Evolutionary conservation across 208 protist species (phyloP).

Genomic region (Phytomonas sp.): DNA sequence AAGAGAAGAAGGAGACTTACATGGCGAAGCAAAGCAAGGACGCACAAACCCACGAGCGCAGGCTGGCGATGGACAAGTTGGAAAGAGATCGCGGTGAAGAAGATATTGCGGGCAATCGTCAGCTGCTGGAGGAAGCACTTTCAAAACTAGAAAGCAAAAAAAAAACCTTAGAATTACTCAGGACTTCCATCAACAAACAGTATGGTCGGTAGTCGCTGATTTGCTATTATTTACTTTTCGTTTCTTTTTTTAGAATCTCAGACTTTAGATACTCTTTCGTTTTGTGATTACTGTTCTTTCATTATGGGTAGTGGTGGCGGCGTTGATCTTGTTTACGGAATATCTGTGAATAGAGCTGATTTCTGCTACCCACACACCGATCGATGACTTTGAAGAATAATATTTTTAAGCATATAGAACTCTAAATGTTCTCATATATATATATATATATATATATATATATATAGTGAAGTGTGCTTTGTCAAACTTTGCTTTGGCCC

Average conservation of each 20-base stretch:
- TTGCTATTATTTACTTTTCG: slow-evolving; percentile 11
- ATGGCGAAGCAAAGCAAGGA: slow-evolving; percentile 28
- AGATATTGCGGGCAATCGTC: slow-evolving; percentile 39
- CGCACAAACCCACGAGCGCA: slow-evolving; percentile 38
- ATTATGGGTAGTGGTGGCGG: neutral
- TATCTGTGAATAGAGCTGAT: neutral
- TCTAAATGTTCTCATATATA: neutral
- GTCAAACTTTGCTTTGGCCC: neutral
- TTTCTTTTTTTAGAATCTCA: slow-evolving; percentile 11
- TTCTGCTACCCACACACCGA: neutral
- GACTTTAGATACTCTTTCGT: neutral
- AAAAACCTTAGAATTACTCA: slow-evolving; percentile 32
- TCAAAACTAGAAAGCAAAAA: slow-evolving; percentile 31
- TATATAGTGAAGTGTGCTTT: neutral
- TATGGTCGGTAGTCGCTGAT: slow-evolving; percentile 22
- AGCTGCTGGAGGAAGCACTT: slow-evolving; percentile 29
- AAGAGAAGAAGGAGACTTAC: slow-evolving; percentile 54
- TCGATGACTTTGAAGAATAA: neutral
- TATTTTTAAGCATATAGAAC: neutral
- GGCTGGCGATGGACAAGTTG: slow-evolving; percentile 26
- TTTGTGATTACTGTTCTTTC: neutral
- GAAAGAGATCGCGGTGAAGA: slow-evolving; percentile 35
- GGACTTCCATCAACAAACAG: slow-evolving; percentile 51
- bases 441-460: neutral
- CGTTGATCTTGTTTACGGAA: neutral